A percentile compares a stretch with the other conserved stretches of the same genome.
phyloP scores from a whole-genome alignment of 192 early-diverging fungal genomes.

The Gaertneriomyces semiglobifer region DNA sequence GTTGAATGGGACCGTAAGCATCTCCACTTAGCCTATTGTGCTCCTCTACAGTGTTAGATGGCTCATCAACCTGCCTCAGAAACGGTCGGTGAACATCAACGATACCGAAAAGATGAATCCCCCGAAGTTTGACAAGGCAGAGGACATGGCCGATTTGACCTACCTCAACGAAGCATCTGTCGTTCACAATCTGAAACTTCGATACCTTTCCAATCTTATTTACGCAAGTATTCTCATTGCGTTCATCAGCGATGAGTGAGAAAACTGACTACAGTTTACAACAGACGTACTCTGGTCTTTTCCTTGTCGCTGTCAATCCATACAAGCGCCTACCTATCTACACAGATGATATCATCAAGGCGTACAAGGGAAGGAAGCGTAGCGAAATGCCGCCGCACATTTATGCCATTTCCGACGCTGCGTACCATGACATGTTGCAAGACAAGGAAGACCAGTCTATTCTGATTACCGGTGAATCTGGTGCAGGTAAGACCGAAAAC shows the following conservation, averaged over 20 bases:
- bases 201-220: conserved; percentile 87
- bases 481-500: conserved; percentile 99
- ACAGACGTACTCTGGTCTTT: conserved; percentile 98
- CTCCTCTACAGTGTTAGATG: neutral
- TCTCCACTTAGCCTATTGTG: neutral
- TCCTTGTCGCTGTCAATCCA: conserved; percentile 97
- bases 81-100: conserved; percentile 69
- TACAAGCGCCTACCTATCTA: conserved; percentile 93
- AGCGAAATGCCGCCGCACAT: conserved; percentile 69
- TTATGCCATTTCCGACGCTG: conserved; percentile 85
- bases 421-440: conserved; percentile 94
- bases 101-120: conserved; percentile 96
- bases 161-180: conserved; percentile 97
- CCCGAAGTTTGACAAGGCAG: conserved; percentile 97
- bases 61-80: conserved; percentile 34
- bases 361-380: conserved; percentile 59
- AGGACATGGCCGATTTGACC: conserved; percentile 98
- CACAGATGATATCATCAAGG: conserved; percentile 66
- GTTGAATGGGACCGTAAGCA: conserved; percentile 69
- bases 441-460: conserved; percentile 95
- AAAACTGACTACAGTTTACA: conserved; percentile 1
- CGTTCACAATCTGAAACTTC: conserved; percentile 90
- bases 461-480: conserved; percentile 97
- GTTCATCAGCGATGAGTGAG: neutral
- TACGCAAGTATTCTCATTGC: conserved; percentile 60